Base-by-base conservation (phyloP, 345 rosid genomes). In the Draba incana region DNA sequence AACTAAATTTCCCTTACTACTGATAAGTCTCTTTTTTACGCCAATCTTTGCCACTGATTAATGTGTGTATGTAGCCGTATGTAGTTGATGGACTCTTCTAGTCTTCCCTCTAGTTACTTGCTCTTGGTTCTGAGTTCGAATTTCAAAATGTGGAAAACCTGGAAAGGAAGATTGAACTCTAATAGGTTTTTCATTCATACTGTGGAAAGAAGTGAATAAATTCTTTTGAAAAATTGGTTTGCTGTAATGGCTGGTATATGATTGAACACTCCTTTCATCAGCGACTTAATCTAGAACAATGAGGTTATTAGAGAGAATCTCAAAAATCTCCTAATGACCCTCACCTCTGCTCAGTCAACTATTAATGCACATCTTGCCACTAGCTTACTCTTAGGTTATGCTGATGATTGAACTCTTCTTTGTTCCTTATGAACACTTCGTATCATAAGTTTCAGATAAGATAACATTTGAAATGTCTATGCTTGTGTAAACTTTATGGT, bases 51-150 rank as follows among this genome's bases (percentile, higher is more conserved):
- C 24, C 15, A 12, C 33, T 44, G 10, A 20, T 43, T 20, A n/a
- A 45, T 37, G 20, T 16, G 45, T n/a, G 28, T 46, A 14, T 43
- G 14, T 47, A 11, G 45, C 2, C 10, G 28, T 46, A 14, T 43
- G 25, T 47, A 11, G 68, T 50, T 51, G 46, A 61, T 33, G 37
- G 11, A 2, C 39, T 9, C 53, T 33, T 61, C 20, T 15, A 20
- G 62, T 42, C 30, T 24, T 52, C 5, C 3, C 8, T 38, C 27
- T 25, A 14, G 24, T 64, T 24, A 42, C 71, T 67, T 30, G 62
- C 62, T 12, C 14, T 20, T 43, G 42, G 23, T 35, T 7, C 3
- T 8, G 23, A 49, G 31, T 23, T 49, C 33, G 35, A 64, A 23
- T 45, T 63, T 48, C 2, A 57, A 5, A 24, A 8, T 11, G 2